Base-by-base conservation (phyloP, 495 filamentous ascomycete genomes). In the Cryomyces minteri region DNA sequence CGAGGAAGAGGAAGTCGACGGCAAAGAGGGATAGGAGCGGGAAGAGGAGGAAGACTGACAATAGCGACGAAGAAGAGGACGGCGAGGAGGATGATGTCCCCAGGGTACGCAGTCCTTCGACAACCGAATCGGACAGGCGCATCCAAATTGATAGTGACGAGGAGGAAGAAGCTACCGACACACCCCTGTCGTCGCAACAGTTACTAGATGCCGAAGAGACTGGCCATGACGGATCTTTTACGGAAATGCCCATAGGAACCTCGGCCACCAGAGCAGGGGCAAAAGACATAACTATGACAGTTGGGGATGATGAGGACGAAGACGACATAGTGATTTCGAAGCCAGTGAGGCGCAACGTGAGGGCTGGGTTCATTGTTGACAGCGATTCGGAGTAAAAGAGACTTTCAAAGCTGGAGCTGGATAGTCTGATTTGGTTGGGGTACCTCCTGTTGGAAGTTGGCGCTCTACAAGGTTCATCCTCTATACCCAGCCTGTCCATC, bases 321-420 rank as follows among this genome's bases (percentile, higher is more conserved):
- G 52, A 55, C 30, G 48, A 52, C 43, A 43, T 33, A 32, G 48
- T 46, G 30, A 14, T 55, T 10, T 10, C 18, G 14, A 55, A 51
- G 33, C 44, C 53, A 14, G 33, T 37, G 28, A 58, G 68, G 51
- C 57, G 58, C 41, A 66, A 61, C 42, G 61, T 60, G 1, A 64
- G 64, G 51, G 67, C 64, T 4, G 71, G 70, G 28, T 74, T 76
- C 48, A 55, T 76, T 44, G 47, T 74, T 40, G 73, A 77, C 53
- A 74, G 72, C 37, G 54, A 57, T 39, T 49, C 45, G 6, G 50
- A 52, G 8, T 41, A 4, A 41, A 29, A 18, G 12, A 25, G 18
- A 25, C 18, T 25, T 25, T 25, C 18, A 25, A 25, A 25, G 18
- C 18, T 25, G 18, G 18, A 25, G 18, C 18, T 25, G 18, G 18